These are phyloP conservation scores for Colletotrichum somersetense DNA, from an alignment of 2,329 filamentous ascomycete genomes.

Conservation along the genomic window DNA sequence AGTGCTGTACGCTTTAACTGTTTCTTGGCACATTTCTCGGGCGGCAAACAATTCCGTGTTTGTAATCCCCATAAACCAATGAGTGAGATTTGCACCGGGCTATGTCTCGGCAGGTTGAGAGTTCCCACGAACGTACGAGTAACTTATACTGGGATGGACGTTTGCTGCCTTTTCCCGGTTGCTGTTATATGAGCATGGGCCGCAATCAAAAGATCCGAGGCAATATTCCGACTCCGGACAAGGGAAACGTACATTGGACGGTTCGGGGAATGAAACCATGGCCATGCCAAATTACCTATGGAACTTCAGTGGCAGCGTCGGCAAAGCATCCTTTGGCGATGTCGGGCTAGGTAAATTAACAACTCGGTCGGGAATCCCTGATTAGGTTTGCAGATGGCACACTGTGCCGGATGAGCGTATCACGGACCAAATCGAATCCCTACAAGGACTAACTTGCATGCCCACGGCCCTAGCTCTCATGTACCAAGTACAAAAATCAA, in stretches of 20 bases:
- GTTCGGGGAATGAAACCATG: neutral
- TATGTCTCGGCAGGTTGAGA: neutral
- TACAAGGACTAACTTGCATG: neutral
- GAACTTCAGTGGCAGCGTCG: neutral
- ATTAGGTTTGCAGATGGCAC: neutral
- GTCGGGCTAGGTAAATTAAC: too few relatives aligned
- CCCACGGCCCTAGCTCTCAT: neutral
- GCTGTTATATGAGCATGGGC: neutral
- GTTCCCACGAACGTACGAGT: neutral
- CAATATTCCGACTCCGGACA: neutral
- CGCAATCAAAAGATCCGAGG: neutral
- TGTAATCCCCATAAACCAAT: neutral
- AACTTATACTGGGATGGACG: neutral
- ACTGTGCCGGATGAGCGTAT: neutral
- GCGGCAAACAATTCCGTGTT: neutral
- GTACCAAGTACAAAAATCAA: neutral
- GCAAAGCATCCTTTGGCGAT: neutral
- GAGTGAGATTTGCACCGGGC: neutral
- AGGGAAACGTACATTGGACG: too few relatives aligned
- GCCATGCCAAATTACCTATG: neutral
- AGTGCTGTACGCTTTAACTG: neutral
- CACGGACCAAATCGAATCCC: neutral
- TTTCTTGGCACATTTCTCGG: neutral
- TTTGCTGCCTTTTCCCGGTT: neutral
- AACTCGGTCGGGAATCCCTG: neutral